Percentiles rank a stretch among this genome's conserved stretches.
These are phyloP conservation scores for Paecilomyces niveus DNA, from an alignment of 2,329 filamentous ascomycete genomes.

Conservation along the genomic window DNA sequence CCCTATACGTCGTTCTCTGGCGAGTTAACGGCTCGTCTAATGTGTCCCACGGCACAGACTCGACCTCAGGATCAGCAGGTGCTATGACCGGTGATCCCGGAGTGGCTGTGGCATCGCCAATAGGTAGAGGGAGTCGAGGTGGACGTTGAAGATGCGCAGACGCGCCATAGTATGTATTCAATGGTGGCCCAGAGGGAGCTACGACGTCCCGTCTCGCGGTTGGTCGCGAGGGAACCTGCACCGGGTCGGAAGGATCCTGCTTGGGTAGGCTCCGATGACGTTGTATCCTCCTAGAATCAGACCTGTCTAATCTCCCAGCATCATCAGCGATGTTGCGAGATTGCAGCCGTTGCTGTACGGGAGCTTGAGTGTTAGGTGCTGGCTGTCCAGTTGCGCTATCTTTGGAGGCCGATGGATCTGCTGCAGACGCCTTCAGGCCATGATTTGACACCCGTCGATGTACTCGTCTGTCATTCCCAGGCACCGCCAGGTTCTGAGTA, in stretches of 20 bases:
- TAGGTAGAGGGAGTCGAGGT: slow-evolving; percentile 82
- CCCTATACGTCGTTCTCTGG: slow-evolving; percentile 50
- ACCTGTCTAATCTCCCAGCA: slow-evolving; percentile 10
- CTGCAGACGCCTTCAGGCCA: slow-evolving; percentile 32
- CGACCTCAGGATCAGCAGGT: slow-evolving; percentile 53
- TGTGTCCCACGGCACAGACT: slow-evolving; percentile 36
- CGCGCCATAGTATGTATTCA: slow-evolving; percentile 41
- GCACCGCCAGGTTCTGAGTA: slow-evolving; percentile 16
- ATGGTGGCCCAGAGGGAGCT: slow-evolving; percentile 37
- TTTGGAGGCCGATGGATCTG: slow-evolving; percentile 36
- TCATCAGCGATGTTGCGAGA: slow-evolving; percentile 29
- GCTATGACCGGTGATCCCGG: slow-evolving; percentile 85
- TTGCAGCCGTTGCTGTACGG: slow-evolving; percentile 36
- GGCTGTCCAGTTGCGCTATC: slow-evolving; percentile 37
- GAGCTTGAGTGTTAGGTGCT: slow-evolving; percentile 25
- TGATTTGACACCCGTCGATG: slow-evolving; percentile 35
- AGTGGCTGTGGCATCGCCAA: slow-evolving; percentile 82
- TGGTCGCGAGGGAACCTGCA: slow-evolving; percentile 30
- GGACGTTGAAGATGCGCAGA: slow-evolving; percentile 49
- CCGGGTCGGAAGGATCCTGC: slow-evolving; percentile 29
- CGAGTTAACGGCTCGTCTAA: slow-evolving; percentile 47
- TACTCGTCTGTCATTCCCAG: slow-evolving; percentile 30
- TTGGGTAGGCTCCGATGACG: neutral
- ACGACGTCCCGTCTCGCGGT: slow-evolving; percentile 22
- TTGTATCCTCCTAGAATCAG: neutral